Evolutionary conservation across 805 yeast genomes (phyloP).

Genomic region (Kuraishia cidri): DNA sequence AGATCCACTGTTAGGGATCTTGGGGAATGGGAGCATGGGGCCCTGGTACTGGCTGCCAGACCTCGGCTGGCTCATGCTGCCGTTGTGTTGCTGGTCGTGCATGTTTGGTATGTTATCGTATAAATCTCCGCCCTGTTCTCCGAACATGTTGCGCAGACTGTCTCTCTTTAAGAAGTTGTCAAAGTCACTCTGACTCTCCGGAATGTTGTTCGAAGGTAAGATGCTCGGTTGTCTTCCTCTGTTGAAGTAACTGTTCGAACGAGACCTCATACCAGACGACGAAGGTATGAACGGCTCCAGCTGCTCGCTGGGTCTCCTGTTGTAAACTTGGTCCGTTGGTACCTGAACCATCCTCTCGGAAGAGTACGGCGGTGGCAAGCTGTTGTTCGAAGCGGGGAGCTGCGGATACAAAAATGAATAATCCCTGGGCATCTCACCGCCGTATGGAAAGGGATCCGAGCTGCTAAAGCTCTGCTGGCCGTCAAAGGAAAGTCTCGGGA

Average conservation of each 20-base stretch:
- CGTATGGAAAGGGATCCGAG: constrained; percentile 13
- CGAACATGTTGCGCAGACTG: constrained; percentile 17
- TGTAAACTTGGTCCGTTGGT: constrained; percentile 14
- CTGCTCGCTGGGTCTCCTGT: constrained; percentile 39
- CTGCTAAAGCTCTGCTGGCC: constrained; percentile 3
- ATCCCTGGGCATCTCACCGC: constrained; percentile 14
- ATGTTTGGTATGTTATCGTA: constrained; percentile 16
- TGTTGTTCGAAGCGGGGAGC: constrained; percentile 4
- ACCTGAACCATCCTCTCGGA: constrained; percentile 14
- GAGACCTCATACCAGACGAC: constrained; percentile 9
- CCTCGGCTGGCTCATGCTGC: neutral
- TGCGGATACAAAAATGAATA: constrained; percentile 15
- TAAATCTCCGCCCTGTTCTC: constrained; percentile 13
- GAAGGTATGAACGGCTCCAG: constrained; percentile 36
- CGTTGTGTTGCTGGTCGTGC: constrained; percentile 9
- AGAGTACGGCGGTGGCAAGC: constrained; percentile 14
- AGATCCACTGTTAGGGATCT: too few relatives aligned
- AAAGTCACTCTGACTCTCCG: constrained; percentile 17
- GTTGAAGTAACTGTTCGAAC: constrained; percentile 18
- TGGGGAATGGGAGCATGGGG: constrained; percentile 1
- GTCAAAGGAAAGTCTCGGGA: constrained; percentile 19
- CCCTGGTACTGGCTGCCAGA: constrained; percentile 1
- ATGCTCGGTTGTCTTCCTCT: constrained; percentile 19
- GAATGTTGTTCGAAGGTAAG: constrained; percentile 16
- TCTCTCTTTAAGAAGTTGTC: constrained; percentile 26